These are phyloP conservation scores for Marasmius fiardii DNA, from an alignment of 1,284 basidiomycete genomes.

Conservation along the genomic window DNA sequence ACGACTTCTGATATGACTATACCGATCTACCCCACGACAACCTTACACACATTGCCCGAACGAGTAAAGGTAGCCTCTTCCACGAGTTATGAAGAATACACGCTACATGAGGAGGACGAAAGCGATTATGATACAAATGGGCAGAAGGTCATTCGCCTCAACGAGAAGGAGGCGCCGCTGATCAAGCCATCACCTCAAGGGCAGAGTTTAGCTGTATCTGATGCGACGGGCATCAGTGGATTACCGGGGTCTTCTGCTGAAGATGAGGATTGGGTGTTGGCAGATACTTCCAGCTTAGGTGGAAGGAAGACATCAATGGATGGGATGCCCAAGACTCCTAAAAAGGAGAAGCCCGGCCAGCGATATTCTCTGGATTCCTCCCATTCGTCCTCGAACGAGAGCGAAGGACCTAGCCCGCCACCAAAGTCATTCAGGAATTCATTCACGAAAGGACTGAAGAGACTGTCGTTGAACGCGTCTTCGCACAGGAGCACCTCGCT, in stretches of 20 bases:
- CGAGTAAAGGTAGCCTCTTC: not conserved
- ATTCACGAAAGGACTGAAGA: constrained; percentile 44
- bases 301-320: not conserved
- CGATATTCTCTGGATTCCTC: constrained; percentile 6
- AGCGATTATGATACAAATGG: not conserved
- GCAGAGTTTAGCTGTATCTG: not conserved
- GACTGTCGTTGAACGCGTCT: constrained; percentile 55
- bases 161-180: not conserved
- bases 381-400: constrained; percentile 1
- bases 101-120: not conserved
- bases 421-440: constrained; percentile 33
- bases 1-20: constrained; percentile 3
- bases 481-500: constrained; percentile 36
- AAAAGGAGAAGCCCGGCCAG: constrained; percentile 5
- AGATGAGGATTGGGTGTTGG: not conserved
- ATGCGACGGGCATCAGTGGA: not conserved
- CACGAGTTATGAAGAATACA: not conserved
- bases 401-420: constrained; percentile 39
- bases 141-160: not conserved
- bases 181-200: not conserved
- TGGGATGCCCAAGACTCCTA: not conserved
- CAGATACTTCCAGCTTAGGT: not conserved
- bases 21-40: not conserved
- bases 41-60: not conserved
- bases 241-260: not conserved